phyloP scores from a whole-genome alignment of 257 asterid genomes.

The Coffea canephora region DNA sequence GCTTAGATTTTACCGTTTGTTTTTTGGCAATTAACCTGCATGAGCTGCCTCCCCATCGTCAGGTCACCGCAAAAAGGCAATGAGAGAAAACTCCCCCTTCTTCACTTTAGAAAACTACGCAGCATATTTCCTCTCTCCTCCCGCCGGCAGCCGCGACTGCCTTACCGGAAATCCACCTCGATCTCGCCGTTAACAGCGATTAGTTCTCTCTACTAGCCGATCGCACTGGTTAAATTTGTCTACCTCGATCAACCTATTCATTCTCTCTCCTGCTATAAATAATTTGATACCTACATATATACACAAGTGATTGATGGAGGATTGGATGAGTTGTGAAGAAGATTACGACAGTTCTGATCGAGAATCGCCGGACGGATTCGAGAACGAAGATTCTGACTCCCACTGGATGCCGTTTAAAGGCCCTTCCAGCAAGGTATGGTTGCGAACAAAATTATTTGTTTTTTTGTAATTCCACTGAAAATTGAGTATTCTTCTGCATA shows the following conservation, averaged over 20 bases:
- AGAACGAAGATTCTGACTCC: constrained; percentile 52
- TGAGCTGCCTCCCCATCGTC: neutral
- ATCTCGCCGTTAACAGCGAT: neutral
- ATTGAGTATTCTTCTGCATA: neutral
- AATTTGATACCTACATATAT: neutral
- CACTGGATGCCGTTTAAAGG: constrained; percentile 44
- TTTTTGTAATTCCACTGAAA: neutral
- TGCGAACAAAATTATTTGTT: neutral
- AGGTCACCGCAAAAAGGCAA: neutral
- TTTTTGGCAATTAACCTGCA: neutral
- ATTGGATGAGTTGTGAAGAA: constrained; percentile 56
- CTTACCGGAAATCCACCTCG: constrained; percentile 18
- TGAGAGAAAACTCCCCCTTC: neutral
- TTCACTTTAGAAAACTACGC: neutral
- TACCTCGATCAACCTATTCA: neutral
- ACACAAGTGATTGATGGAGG: constrained; percentile 36
- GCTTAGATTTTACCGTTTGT: neutral
- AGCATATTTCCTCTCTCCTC: constrained; percentile 11
- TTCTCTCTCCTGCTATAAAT: neutral
- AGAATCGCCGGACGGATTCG: constrained; percentile 59
- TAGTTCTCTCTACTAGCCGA: neutral
- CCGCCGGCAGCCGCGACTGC: neutral
- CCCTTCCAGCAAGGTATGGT: constrained; percentile 63
- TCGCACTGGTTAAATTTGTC: neutral
- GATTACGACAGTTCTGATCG: constrained; percentile 54